A percentile compares a stretch with the other conserved stretches of the same genome.
phyloP scores from a whole-genome alignment of 2,329 filamentous ascomycete genomes.

The Cladosporium sp. region DNA sequence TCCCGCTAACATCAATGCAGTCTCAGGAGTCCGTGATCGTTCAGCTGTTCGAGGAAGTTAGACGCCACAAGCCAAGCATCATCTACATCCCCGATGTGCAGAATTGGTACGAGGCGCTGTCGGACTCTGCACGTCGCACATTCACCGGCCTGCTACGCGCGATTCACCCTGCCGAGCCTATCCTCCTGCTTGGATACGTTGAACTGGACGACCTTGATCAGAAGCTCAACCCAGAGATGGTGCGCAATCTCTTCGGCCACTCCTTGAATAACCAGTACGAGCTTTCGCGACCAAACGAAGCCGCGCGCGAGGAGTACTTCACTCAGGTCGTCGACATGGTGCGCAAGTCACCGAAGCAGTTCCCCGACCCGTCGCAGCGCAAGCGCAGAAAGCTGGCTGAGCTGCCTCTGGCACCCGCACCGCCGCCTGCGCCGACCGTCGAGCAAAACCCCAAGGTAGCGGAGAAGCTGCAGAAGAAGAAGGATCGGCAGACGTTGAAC shows the following conservation, averaged over 20 bases:
- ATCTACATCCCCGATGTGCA: constrained; percentile 91
- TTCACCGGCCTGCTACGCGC: constrained; percentile 77
- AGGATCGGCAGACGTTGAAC: constrained; percentile 78
- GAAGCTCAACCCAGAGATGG: constrained; percentile 52
- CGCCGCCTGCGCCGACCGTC: constrained; percentile 52
- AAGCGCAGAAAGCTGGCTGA: constrained; percentile 78
- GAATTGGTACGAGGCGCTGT: constrained; percentile 72
- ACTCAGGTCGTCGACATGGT: constrained; percentile 66
- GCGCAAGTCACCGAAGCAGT: constrained; percentile 71
- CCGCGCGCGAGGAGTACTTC: constrained; percentile 72
- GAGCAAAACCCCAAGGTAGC: constrained; percentile 55
- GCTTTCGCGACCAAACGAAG: constrained; percentile 58
- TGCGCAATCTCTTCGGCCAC: constrained; percentile 77
- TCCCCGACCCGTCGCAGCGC: constrained; percentile 77
- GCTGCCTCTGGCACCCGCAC: constrained; percentile 63
- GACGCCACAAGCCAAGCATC: constrained; percentile 89
- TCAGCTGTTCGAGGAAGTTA: constrained; percentile 83
- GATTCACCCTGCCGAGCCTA: constrained; percentile 82
- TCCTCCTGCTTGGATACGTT: constrained; percentile 79
- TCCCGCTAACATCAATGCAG: constrained; percentile 27
- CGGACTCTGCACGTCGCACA: constrained; percentile 61
- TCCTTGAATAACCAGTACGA: constrained; percentile 71
- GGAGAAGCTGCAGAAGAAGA: constrained; percentile 73
- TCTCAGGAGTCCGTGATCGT: constrained; percentile 84
- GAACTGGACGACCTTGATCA: constrained; percentile 54